Evolutionary conservation across 768 basidiomycete genomes (phyloP), one percentile per base, ranked within the genome.

Genomic region (Filobasidium wieringae): DNA sequence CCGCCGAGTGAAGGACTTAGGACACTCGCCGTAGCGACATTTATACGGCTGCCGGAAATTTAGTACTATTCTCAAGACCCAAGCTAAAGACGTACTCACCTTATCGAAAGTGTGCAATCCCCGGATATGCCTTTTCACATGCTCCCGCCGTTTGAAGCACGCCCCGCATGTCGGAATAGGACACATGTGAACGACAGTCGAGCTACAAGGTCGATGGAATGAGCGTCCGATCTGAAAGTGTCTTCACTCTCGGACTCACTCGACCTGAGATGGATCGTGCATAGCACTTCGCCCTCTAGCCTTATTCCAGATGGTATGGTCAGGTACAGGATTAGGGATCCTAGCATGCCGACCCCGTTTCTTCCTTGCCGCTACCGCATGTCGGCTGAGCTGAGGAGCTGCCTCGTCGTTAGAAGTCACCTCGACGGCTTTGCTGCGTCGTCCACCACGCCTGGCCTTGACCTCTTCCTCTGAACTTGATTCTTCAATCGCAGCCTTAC

Each of bases 141-240:
- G 60, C 41, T 61, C 60, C 22, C 51, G 24, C 33, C 60, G 49
- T 32, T 43, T 53, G 33, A 61, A 61, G 29, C 60, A 61, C 22
- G 60, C 54, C 22, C 60, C 55, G 32, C 60, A 61, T 2, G 27
- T 12, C 15, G 60, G 60, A 17, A 61, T 52, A 9, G 60, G 60
- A 37, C 60, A 61, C n/a, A 61, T 51, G 32, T 61, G 60, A 1
- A 61, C 60, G n/a, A 57, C n/a, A 17, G 45, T 61, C 9, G 60
- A 51, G 15, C 43, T 47, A 14, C 14, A 47, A 8, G 41, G 19
- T 49, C 29, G 55, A 47, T 22, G 11, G 9, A 5, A 33, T 45
- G 30, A 15, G 55, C 22, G 34, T 49, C 17, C 7, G 49, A 29
- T 22, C n/a, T n/a, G 31, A 27, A 31, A 29, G n/a, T 51, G 4